These are phyloP conservation scores for Diplocarpon rosae DNA, from an alignment of 2,329 filamentous ascomycete genomes.

Conservation along the genomic window DNA sequence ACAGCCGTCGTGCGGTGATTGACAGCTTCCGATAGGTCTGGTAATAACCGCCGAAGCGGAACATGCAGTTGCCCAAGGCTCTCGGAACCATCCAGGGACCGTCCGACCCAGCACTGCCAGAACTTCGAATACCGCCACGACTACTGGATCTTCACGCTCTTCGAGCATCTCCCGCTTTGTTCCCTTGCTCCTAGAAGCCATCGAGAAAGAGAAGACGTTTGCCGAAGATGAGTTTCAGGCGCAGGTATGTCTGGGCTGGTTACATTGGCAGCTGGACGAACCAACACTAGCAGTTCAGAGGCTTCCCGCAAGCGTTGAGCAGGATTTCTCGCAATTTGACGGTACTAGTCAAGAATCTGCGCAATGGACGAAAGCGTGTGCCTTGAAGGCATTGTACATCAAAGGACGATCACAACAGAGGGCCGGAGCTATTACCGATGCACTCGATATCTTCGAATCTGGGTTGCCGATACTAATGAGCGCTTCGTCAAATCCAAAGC, in stretches of 20 bases:
- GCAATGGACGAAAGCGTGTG: constrained; percentile 74
- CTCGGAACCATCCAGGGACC: constrained; percentile 19
- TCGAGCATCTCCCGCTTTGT: constrained; percentile 20
- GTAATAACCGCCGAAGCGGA: constrained; percentile 60
- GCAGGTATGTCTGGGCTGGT: constrained; percentile 71
- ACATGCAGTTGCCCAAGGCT: constrained; percentile 48
- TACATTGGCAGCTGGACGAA: constrained; percentile 69
- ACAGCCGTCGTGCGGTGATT: constrained; percentile 4
- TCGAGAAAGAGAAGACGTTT: constrained; percentile 44
- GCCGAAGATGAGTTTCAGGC: constrained; percentile 63
- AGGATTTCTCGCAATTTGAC: constrained; percentile 41
- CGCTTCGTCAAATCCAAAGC: constrained; percentile 38
- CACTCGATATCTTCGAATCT: constrained; percentile 54
- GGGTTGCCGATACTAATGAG: constrained; percentile 51
- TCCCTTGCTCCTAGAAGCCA: constrained; percentile 38
- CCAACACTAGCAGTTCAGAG: constrained; percentile 48
- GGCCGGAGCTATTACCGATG: constrained; percentile 41
- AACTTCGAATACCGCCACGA: constrained; percentile 9
- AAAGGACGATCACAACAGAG: constrained; percentile 53
- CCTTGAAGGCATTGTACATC: constrained; percentile 68
- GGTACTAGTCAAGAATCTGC: constrained; percentile 41
- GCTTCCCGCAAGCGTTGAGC: constrained; percentile 53
- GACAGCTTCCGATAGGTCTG: constrained; percentile 41
- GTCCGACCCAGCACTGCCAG: constrained; percentile 12
- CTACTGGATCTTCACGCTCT: constrained; percentile 18